These are phyloP conservation scores for Tricholomella constricta DNA, from an alignment of 768 basidiomycete genomes.

Conservation along the genomic window DNA sequence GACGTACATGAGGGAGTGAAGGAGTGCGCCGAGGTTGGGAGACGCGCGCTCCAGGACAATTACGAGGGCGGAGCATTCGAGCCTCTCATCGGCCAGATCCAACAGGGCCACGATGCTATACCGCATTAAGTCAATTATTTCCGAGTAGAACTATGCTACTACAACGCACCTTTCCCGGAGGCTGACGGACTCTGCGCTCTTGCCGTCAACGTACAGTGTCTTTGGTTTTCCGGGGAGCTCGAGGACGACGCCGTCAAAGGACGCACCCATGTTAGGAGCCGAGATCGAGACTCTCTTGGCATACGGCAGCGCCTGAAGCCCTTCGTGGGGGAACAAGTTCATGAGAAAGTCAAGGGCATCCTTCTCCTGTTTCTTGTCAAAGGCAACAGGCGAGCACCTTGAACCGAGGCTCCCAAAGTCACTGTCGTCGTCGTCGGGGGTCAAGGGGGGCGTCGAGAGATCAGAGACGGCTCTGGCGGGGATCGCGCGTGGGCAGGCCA, in stretches of 20 bases:
- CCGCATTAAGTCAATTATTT: background rate
- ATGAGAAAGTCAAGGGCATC: slow-evolving; percentile 80
- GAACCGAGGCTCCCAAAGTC: slow-evolving; percentile 42
- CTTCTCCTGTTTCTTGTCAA: slow-evolving; percentile 43
- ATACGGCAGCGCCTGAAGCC: slow-evolving; percentile 65
- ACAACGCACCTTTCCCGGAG: slow-evolving; percentile 74
- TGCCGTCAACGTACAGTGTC: slow-evolving; percentile 85
- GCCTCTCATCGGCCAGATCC: slow-evolving; percentile 84
- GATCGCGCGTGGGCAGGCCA: slow-evolving; percentile 44
- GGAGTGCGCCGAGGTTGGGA: slow-evolving; percentile 66
- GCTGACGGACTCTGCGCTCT: slow-evolving; percentile 76
- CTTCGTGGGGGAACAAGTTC: slow-evolving; percentile 75
- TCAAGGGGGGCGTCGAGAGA: slow-evolving; percentile 74
- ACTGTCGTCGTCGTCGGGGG: slow-evolving; percentile 66
- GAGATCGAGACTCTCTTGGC: slow-evolving; percentile 76
- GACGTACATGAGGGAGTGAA: slow-evolving; percentile 93
- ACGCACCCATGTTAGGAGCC: slow-evolving; percentile 63
- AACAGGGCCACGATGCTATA: slow-evolving; percentile 76
- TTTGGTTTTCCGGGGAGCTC: slow-evolving; percentile 68
- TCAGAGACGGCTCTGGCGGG: slow-evolving; percentile 43
- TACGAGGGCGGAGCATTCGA: slow-evolving; percentile 75
- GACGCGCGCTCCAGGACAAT: slow-evolving; percentile 79
- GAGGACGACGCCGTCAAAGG: slow-evolving; percentile 79
- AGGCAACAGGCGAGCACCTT: slow-evolving; percentile 35
- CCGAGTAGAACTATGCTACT: background rate